Base-by-base conservation (phyloP, 164 flowering plant species). In the Cinnamomum micranthum region DNA sequence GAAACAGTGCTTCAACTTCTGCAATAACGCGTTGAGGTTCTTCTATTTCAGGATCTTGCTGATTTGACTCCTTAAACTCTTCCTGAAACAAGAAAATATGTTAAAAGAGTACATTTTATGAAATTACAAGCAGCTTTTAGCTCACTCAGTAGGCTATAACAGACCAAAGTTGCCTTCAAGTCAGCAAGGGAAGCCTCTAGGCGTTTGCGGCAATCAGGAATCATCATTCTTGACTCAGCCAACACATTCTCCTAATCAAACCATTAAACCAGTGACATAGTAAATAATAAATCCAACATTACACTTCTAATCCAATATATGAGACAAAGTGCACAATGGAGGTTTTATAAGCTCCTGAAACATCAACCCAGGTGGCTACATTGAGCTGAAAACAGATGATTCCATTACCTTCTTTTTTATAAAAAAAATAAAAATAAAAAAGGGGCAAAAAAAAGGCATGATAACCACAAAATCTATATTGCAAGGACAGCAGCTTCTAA, bases 141-240 rank as follows among this genome's bases (percentile, higher is more conserved):
- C 47, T 41, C 47, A 41, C 47, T 65, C 41, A 73, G 24, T 65
- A 28, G 28, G 69, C 3, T 51, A 71, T 41, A 27, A 71, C 65
- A 52, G 85, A 92, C 98, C 94, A 91, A 68, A 64, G 81, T 81
- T 77, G 77, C 93, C 81, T 88, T 87, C 10, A 94, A 82, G 76
- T 94, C 98, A 73, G 86, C 84, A 22, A 95, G 81, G 58, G 98
- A 79, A 70, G 91, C 84, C 73, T 92, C 97, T 68, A 95, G 78
- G 62, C 97, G 95, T 83, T 91, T 92, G 75, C 76, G 93, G 71
- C 97, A 95, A 72, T 93, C 97, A 25, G 98, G 98, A 81, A 95
- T 81, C 98, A 95, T 95, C 97, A 92, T 92, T 84, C 97, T 89
- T 75, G 98, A 95, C 82, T 95, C 97, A 67, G 97, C 94, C 75